A percentile compares a stretch with the other conserved stretches of the same genome.
Evolutionary conservation across 179 eudicot species (phyloP).

Genomic region (Actinidia arguta): DNA sequence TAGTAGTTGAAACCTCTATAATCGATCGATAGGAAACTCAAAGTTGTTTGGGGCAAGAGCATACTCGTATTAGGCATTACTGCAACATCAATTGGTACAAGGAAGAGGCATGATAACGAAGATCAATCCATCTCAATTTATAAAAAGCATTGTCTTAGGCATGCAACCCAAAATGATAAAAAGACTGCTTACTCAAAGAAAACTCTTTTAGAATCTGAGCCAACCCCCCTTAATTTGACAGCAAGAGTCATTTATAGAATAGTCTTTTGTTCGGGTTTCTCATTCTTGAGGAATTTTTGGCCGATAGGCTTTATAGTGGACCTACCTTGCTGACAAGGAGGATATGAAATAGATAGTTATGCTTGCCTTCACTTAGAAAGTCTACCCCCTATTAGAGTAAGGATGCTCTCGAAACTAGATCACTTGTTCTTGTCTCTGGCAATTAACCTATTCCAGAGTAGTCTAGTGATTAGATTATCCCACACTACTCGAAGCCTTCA

Average conservation of each 20-base stretch:
- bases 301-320: not conserved
- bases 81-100: not conserved
- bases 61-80: not conserved
- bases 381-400: not conserved
- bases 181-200: not conserved
- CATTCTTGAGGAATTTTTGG: not conserved
- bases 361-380: conserved; percentile 1
- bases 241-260: no score
- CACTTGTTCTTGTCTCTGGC: no score
- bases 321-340: not conserved
- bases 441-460: no score
- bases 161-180: not conserved
- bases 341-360: not conserved
- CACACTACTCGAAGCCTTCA: not conserved
- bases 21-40: no score
- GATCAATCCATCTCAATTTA: not conserved
- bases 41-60: not conserved
- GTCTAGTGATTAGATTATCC: not conserved
- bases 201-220: no score
- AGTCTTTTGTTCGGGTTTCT: not conserved
- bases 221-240: no score
- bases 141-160: not conserved
- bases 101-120: conserved; percentile 11
- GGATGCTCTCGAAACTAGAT: no score
- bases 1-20: no score